Evolutionary conservation across 306 rosid species (phyloP).

Genomic region (Quillaja saponaria): DNA sequence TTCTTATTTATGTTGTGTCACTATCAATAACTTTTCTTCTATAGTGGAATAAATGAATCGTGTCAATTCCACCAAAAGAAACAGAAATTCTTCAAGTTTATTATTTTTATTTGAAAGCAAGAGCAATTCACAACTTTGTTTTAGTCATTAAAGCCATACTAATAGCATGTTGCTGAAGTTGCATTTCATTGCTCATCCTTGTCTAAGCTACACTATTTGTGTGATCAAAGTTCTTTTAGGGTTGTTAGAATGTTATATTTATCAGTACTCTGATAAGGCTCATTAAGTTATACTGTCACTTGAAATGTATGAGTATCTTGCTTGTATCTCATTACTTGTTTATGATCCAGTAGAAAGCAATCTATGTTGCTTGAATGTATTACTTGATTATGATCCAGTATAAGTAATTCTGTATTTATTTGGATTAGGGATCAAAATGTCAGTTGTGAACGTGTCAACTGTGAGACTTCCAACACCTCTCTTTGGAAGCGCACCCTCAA

Average conservation of each 20-base stretch:
- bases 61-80: too few species aligned
- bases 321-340: not conserved
- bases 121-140: not conserved
- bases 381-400: conserved; percentile 1
- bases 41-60: too few species aligned
- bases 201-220: not conserved
- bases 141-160: not conserved
- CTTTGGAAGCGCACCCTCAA: conserved; percentile 24
- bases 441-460: conserved; percentile 38
- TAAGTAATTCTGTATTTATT: not conserved
- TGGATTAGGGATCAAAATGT: conserved; percentile 40
- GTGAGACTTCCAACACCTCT: conserved; percentile 38
- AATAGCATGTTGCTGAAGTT: not conserved
- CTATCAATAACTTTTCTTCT: too few species aligned
- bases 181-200: not conserved
- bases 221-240: not conserved
- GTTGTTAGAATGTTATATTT: not conserved
- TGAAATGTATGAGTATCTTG: not conserved
- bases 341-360: conserved; percentile 3
- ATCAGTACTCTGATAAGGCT: not conserved
- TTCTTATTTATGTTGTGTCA: too few species aligned
- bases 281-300: not conserved
- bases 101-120: not conserved
- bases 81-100: not conserved
- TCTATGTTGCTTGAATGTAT: not conserved